phyloP scores from a whole-genome alignment of 202 grass and related monocot genomes.

The Zizania palustris region DNA sequence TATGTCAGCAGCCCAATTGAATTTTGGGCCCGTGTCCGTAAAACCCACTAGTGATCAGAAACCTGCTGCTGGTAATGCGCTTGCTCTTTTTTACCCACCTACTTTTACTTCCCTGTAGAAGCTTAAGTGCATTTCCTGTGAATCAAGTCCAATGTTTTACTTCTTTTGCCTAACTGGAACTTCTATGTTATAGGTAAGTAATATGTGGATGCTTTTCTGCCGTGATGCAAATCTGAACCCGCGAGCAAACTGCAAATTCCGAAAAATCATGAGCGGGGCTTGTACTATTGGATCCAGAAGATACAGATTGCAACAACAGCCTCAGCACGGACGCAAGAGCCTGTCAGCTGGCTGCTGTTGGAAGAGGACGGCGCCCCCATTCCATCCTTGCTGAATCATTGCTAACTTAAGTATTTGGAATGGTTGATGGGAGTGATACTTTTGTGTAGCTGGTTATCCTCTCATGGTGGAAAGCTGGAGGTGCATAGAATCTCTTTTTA shows the following conservation, averaged over 20 bases:
- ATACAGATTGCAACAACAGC: background rate
- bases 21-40: conserved; percentile 51
- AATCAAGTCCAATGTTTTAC: background rate
- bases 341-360: background rate
- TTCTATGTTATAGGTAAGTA: conserved; percentile 40
- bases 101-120: background rate
- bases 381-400: conserved; percentile 25
- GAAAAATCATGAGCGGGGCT: conserved; percentile 3
- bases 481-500: conserved; percentile 54
- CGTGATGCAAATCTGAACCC: background rate
- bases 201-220: background rate
- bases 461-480: conserved; percentile 43
- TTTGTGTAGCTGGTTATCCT: conserved; percentile 63
- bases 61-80: conserved; percentile 72
- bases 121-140: background rate
- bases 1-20: conserved; percentile 54
- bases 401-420: conserved; percentile 29
- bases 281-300: background rate
- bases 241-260: conserved; percentile 25
- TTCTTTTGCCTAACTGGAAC: conserved; percentile 37
- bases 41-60: conserved; percentile 75
- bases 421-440: conserved; percentile 55
- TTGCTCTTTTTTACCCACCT: background rate
- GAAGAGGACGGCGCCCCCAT: conserved; percentile 23
- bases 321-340: background rate